These are phyloP conservation scores for Oryza officinalis DNA, from an alignment of 176 grass and related monocot species.

Conservation along the genomic window DNA sequence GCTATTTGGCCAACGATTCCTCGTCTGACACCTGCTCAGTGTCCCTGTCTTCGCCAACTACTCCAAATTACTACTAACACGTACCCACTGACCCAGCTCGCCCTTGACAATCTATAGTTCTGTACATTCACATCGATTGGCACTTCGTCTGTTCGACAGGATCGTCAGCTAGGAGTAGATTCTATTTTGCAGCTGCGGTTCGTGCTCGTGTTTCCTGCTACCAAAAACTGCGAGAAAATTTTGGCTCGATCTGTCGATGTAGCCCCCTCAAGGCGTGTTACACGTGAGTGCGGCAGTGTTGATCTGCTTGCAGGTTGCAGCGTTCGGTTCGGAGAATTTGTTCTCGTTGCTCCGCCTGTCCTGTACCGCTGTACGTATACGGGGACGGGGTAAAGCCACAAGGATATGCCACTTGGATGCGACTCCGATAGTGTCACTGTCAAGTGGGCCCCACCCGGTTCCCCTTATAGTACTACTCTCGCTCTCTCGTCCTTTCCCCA, in stretches of 20 bases:
- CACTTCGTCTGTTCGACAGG: too few species aligned
- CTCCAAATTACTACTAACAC: not conserved
- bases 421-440: not conserved
- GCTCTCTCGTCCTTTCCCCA: not conserved
- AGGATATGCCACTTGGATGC: slow-evolving; percentile 28
- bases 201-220: too few species aligned
- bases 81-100: not conserved
- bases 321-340: too few species aligned
- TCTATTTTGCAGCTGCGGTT: too few species aligned
- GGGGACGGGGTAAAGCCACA: not conserved
- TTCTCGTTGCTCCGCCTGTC: too few species aligned
- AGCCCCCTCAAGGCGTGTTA: not conserved
- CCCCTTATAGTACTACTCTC: not conserved
- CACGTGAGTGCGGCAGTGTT: not conserved
- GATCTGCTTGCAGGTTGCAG: too few species aligned
- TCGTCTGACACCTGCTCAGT: not conserved
- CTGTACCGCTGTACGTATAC: too few species aligned
- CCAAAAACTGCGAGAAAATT: too few species aligned
- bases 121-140: not conserved
- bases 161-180: too few species aligned
- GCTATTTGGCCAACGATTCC: not conserved
- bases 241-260: not conserved
- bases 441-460: not conserved
- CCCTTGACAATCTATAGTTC: too few species aligned
- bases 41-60: slow-evolving; percentile 12